Evolutionary conservation across 345 rosid genomes (phyloP).

Genomic region (Corchorus olitorius): DNA sequence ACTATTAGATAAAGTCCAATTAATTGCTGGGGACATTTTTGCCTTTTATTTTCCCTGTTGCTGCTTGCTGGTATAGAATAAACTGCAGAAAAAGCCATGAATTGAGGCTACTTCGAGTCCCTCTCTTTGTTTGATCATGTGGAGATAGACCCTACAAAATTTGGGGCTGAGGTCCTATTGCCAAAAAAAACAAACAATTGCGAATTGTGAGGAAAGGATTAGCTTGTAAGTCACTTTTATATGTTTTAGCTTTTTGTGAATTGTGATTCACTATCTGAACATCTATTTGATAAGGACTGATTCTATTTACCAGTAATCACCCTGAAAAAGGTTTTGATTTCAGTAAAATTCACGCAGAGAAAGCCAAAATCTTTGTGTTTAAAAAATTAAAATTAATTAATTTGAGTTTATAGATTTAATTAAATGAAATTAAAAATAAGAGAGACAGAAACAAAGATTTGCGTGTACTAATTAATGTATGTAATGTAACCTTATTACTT

Average conservation of each 20-base stretch:
- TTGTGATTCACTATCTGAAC: too few relatives aligned
- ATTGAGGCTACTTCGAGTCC: not conserved
- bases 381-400: too few relatives aligned
- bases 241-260: too few relatives aligned
- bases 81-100: not conserved
- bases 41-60: not conserved
- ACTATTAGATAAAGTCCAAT: not conserved
- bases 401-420: not conserved
- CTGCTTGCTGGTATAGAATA: not conserved
- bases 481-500: not conserved
- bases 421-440: not conserved
- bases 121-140: not conserved
- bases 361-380: not conserved
- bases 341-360: too few relatives aligned
- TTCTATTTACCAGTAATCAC: too few relatives aligned
- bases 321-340: too few relatives aligned
- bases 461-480: not conserved
- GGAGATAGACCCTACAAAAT: not conserved
- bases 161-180: not conserved
- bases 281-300: too few relatives aligned
- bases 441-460: not conserved
- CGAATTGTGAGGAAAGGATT: not conserved
- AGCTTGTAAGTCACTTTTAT: not conserved
- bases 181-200: not conserved
- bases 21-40: not conserved